A percentile compares a stretch with the other conserved stretches of the same genome.
Conservation (phyloP, 2,329 filamentous ascomycete genomes). For the Trichophyton verrucosum region DNA sequence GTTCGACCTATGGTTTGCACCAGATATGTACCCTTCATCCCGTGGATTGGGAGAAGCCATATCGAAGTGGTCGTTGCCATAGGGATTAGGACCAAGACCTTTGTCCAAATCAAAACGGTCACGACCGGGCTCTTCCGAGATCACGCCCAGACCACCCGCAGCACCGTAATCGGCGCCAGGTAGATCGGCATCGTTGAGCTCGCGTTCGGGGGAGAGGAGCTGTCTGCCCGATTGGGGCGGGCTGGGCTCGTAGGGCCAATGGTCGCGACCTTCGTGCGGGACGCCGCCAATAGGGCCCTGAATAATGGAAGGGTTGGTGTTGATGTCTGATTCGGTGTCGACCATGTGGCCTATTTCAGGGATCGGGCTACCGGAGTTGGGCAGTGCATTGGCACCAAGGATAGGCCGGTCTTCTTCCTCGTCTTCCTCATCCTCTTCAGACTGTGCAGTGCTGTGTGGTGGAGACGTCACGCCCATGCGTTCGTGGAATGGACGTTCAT, state of each 20-base stretch:
- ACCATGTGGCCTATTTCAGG: slow-evolving; percentile 61
- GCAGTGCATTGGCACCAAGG: slow-evolving; percentile 58
- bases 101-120: slow-evolving; percentile 21
- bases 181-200: slow-evolving; percentile 16
- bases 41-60: slow-evolving; percentile 49
- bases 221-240: slow-evolving; percentile 32
- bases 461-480: slow-evolving; percentile 38
- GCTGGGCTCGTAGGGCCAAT: slow-evolving; percentile 47
- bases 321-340: slow-evolving; percentile 48
- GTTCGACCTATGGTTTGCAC: slow-evolving; percentile 45
- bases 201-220: slow-evolving; percentile 21
- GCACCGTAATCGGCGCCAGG: background rate
- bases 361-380: slow-evolving; percentile 56
- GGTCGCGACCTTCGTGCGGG: slow-evolving; percentile 36
- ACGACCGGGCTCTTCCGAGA: slow-evolving; percentile 40
- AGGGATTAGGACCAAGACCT: slow-evolving; percentile 21
- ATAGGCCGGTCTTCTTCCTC: slow-evolving; percentile 35
- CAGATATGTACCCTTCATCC: slow-evolving; percentile 90
- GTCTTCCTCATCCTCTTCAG: slow-evolving; percentile 13
- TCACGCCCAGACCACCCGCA: slow-evolving; percentile 6
- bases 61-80: slow-evolving; percentile 28
- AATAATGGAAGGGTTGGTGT: slow-evolving; percentile 75
- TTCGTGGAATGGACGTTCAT: slow-evolving; percentile 29
- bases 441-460: slow-evolving; percentile 42
- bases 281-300: slow-evolving; percentile 56